Percentiles rank a stretch among this genome's conserved stretches.
Evolutionary conservation across 129 eudicot genomes (phyloP).

Genomic region (carrot (Daucus carota)): DH1_v3.0 NC_030383.2:4339501-4340000

Average conservation of each 20-base stretch:
- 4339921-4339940: slow-evolving; percentile 25
- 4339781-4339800: slow-evolving; percentile 17
- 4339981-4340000: too few relatives aligned
- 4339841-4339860: slow-evolving; percentile 8
- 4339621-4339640: slow-evolving; percentile 15
- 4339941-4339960: not conserved
- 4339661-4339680: too few relatives aligned
- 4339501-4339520: too few relatives aligned
- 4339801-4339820: not conserved
- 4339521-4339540: too few relatives aligned
- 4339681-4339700: too few relatives aligned
- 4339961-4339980: not conserved
- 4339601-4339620: too few relatives aligned
- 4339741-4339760: too few relatives aligned
- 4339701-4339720: too few relatives aligned
- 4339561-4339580: slow-evolving; percentile 16
- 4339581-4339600: not conserved
- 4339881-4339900: not conserved
- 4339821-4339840: not conserved
- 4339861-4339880: slow-evolving; percentile 18
- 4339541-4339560: slow-evolving; percentile 32
- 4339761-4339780: slow-evolving; percentile 35
- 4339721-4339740: too few relatives aligned
- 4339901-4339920: slow-evolving; percentile 15
- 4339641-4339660: not conserved